Conservation (phyloP, 2,329 filamentous ascomycete species). For the Pochonia chlamydosporia region DNA sequence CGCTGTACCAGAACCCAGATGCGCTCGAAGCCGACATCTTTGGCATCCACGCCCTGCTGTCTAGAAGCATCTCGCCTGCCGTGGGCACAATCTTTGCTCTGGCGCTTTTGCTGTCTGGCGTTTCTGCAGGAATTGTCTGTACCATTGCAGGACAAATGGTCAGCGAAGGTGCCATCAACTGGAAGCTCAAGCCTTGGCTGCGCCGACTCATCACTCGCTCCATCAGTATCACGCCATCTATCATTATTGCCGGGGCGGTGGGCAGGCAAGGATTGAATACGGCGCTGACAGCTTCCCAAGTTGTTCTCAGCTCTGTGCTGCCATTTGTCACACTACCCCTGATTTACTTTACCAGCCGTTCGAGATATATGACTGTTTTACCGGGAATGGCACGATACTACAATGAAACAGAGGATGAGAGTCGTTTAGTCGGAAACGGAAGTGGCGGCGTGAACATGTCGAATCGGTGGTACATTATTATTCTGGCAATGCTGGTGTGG, state of each 20-base stretch:
- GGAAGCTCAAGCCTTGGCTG: slow-evolving; percentile 71
- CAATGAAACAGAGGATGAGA: slow-evolving; percentile 19
- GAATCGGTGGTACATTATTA: slow-evolving; percentile 61
- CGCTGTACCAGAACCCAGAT: slow-evolving; percentile 57
- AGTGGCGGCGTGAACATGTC: slow-evolving; percentile 52
- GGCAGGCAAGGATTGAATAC: slow-evolving; percentile 64
- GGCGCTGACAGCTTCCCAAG: slow-evolving; percentile 71
- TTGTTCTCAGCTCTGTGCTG: slow-evolving; percentile 70
- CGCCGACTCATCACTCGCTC: slow-evolving; percentile 70
- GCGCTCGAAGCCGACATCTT: slow-evolving; percentile 73
- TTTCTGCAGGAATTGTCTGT: slow-evolving; percentile 79
- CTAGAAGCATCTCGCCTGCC: slow-evolving; percentile 60
- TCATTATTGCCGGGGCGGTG: slow-evolving; percentile 76
- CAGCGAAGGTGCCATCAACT: slow-evolving; percentile 72
- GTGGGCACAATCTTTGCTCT: slow-evolving; percentile 82
- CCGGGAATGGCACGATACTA: slow-evolving; percentile 34
- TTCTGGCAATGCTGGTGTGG: slow-evolving; percentile 59
- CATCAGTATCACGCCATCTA: slow-evolving; percentile 75
- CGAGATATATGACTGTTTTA: slow-evolving; percentile 71
- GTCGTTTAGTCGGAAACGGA: not conserved
- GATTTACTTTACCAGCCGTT: slow-evolving; percentile 77
- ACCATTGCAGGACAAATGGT: slow-evolving; percentile 90
- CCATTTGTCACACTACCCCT: slow-evolving; percentile 80
- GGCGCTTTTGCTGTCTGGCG: slow-evolving; percentile 71
- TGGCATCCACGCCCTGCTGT: slow-evolving; percentile 70